A percentile compares a stretch with the other conserved stretches of the same genome.
phyloP scores from a whole-genome alignment of 2,329 filamentous ascomycete species.

The Neospermospora avenae region DNA sequence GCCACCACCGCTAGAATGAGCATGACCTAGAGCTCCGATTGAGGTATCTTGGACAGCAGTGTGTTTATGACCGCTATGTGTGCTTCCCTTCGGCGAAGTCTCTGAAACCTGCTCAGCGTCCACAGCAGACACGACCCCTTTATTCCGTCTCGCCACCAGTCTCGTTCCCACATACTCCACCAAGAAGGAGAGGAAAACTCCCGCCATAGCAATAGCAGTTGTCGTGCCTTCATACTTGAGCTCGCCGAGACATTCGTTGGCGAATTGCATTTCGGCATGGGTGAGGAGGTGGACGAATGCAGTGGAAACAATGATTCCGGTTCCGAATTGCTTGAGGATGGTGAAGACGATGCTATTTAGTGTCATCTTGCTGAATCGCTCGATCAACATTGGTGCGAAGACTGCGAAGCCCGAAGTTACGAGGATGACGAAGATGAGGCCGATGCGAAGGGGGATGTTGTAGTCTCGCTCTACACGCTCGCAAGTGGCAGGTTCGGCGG shows the following conservation, averaged over 20 bases:
- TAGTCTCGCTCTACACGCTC: conserved; percentile 56
- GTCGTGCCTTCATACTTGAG: conserved; percentile 67
- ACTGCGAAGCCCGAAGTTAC: conserved; percentile 64
- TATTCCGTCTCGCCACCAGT: conserved; percentile 46
- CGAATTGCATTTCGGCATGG: conserved; percentile 69
- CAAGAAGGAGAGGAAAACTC: conserved; percentile 68
- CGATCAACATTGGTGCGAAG: conserved; percentile 60
- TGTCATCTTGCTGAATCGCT: conserved; percentile 7
- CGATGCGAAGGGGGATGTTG: conserved; percentile 65
- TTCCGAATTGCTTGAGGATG: conserved; percentile 70
- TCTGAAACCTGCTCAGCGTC: conserved; percentile 6
- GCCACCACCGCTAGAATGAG: neutral
- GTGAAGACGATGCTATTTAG: conserved; percentile 54
- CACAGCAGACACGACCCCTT: conserved; percentile 24
- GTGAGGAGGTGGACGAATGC: conserved; percentile 71
- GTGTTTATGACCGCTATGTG: neutral
- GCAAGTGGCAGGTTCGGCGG: conserved; percentile 40
- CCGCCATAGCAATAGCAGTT: conserved; percentile 69
- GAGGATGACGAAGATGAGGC: conserved; percentile 69
- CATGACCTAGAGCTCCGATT: conserved; percentile 7
- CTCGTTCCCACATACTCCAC: conserved; percentile 66
- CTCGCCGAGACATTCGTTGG: conserved; percentile 54
- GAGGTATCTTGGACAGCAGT: neutral
- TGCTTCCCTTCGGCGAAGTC: conserved; percentile 1
- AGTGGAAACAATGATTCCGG: conserved; percentile 69